Base-by-base conservation (phyloP, 306 rosid genomes). In the Quercus engelmannii region DNA sequence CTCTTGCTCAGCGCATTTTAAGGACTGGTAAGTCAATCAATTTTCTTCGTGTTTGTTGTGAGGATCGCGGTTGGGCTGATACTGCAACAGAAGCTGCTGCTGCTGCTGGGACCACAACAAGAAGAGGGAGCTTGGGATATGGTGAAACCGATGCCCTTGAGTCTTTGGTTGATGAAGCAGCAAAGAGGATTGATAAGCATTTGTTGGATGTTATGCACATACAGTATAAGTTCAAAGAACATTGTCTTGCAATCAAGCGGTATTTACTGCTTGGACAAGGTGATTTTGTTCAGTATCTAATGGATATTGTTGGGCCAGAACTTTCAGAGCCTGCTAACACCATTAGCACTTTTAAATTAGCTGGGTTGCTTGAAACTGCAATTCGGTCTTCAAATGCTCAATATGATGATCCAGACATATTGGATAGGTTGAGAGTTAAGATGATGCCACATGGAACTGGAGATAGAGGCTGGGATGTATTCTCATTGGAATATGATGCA, bases 381-480 rank as follows among this genome's bases (percentile, higher is more conserved):
- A 76, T 95, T 55, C 93, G 99, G 23, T 85, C 94, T 8, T 96
- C 99, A 23, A 96, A 96, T 86, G 99, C 98, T 76, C 98, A 96
- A 62, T 96, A 96, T 68, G 98, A 96, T 69, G 96, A 96, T 79
- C 97, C 86, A 51, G 98, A 93, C 76, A 93, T 96, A 85, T 83
- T 96, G 89, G 99, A 96, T 86, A 88, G 97, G 78, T 86, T 96
- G 83, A 87, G 90, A 89, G 96, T 96, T 68, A 93, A 91, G 84
- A 96, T 96, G 94, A 93, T 96, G 99, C 97, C 97, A 12, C 99
- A 96, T 81, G 99, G 89, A 83, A 86, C 87, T 31, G 97, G 97
- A 64, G 97, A 93, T 79, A 88, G 94, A 82, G 98, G 98, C 46
- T 93, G 97, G 99, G 99, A 96, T 79, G 98, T 96, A 79, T 96